phyloP scores from a whole-genome alignment of 208 protist species.

The Trypanosoma platydactyli region DNA sequence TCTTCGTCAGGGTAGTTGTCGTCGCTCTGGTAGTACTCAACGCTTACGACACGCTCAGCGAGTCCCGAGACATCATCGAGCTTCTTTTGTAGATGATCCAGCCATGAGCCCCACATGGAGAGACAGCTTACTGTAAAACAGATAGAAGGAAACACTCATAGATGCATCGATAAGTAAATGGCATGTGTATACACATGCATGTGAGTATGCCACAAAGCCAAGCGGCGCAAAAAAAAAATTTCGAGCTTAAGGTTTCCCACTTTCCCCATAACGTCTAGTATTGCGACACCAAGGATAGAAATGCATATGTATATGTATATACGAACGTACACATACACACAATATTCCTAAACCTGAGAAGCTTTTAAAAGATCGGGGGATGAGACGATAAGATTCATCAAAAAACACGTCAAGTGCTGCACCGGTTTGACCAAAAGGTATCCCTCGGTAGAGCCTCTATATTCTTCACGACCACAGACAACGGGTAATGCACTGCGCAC shows the following conservation, averaged over 20 bases:
- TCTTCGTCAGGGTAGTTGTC: constrained; percentile 9
- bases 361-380: too few species aligned
- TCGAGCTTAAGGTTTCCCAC: too few species aligned
- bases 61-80: constrained; percentile 48
- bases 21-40: constrained; percentile 36
- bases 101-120: constrained; percentile 59
- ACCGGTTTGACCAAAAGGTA: constrained; percentile 9
- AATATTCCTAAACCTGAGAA: too few species aligned
- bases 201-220: not conserved
- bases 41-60: constrained; percentile 32
- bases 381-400: not conserved
- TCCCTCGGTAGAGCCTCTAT: not conserved
- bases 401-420: not conserved
- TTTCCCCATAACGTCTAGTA: too few species aligned
- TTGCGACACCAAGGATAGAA: too few species aligned
- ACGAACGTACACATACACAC: too few species aligned
- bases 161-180: too few species aligned
- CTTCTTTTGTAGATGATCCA: constrained; percentile 70
- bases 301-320: too few species aligned
- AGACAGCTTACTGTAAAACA: not conserved
- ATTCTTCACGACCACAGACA: not conserved
- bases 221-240: not conserved
- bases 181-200: constrained; percentile 10
- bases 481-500: not conserved
- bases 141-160: too few species aligned